These are phyloP conservation scores for Penicillium crystallinum DNA, from an alignment of 495 filamentous ascomycete genomes.

Conservation along the genomic window DNA sequence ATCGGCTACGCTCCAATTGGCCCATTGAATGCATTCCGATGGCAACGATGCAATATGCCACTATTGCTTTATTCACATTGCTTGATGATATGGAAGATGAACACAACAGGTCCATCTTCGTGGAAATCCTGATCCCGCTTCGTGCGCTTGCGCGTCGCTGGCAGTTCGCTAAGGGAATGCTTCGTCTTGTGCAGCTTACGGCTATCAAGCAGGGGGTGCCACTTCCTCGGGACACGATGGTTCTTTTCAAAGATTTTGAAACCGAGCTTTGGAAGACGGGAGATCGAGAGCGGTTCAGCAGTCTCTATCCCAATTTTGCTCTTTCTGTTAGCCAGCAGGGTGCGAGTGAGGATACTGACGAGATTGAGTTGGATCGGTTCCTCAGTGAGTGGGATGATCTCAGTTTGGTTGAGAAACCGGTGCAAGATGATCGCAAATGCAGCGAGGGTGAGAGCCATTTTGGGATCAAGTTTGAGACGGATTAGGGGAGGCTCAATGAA, in stretches of 20 bases:
- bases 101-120: constrained; percentile 10
- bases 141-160: constrained; percentile 16
- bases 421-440: neutral
- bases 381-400: constrained; percentile 19
- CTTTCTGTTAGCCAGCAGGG: neutral
- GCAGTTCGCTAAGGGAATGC: constrained; percentile 16
- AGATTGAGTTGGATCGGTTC: constrained; percentile 12
- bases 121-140: constrained; percentile 8
- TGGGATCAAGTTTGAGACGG: neutral
- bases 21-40: constrained; percentile 11
- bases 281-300: constrained; percentile 11
- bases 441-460: neutral
- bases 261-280: constrained; percentile 3
- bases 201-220: constrained; percentile 1
- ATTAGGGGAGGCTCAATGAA: no score
- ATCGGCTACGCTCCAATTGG: constrained; percentile 9
- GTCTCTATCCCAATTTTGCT: constrained; percentile 17
- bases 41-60: constrained; percentile 8
- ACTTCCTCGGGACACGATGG: constrained; percentile 9
- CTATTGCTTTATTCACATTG: constrained; percentile 12
- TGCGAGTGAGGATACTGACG: neutral
- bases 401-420: neutral
- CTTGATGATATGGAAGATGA: constrained; percentile 14
- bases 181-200: constrained; percentile 16
- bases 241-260: constrained; percentile 16